These are phyloP conservation scores for Tricharina praecox DNA, from an alignment of 495 filamentous ascomycete genomes.

Conservation along the genomic window DNA sequence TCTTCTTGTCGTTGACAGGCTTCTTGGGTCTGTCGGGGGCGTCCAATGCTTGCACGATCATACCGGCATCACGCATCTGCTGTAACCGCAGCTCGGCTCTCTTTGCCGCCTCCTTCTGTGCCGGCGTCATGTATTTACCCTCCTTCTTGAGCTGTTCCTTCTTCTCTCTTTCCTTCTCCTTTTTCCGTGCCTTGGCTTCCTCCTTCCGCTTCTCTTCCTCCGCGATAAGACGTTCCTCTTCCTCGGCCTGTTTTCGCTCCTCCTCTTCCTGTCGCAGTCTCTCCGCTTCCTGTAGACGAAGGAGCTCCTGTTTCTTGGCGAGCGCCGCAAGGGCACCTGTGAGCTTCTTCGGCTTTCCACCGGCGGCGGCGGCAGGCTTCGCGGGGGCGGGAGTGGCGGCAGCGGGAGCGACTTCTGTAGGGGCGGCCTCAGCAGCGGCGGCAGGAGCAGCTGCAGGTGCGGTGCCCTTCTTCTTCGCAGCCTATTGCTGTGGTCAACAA, in stretches of 20 bases:
- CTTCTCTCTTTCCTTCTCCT: constrained; percentile 89
- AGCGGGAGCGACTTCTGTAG: constrained; percentile 22
- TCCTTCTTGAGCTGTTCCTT: constrained; percentile 91
- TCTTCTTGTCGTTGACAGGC: constrained; percentile 50
- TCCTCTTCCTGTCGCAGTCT: constrained; percentile 49
- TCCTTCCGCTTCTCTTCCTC: constrained; percentile 64
- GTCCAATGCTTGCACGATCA: constrained; percentile 60
- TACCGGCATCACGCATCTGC: constrained; percentile 83
- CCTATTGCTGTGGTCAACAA: constrained; percentile 29
- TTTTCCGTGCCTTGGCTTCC: constrained; percentile 60
- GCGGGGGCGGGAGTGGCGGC: constrained; percentile 28
- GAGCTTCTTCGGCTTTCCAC: constrained; percentile 85
- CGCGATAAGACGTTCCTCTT: constrained; percentile 41
- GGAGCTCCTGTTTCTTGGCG: constrained; percentile 81
- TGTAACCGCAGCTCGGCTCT: constrained; percentile 71
- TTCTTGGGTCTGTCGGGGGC: constrained; percentile 56
- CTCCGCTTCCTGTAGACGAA: constrained; percentile 60
- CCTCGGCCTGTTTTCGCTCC: constrained; percentile 55
- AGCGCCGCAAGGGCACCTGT: constrained; percentile 61
- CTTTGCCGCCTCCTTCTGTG: constrained; percentile 73
- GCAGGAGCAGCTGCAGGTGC: constrained; percentile 38
- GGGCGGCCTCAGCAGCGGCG: constrained; percentile 45
- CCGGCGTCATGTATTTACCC: constrained; percentile 87
- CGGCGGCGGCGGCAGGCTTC: constrained; percentile 35
- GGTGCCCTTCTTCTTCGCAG: constrained; percentile 44